Base-by-base conservation (phyloP, 768 basidiomycete genomes). In the Termitomyces titanicus region DNA sequence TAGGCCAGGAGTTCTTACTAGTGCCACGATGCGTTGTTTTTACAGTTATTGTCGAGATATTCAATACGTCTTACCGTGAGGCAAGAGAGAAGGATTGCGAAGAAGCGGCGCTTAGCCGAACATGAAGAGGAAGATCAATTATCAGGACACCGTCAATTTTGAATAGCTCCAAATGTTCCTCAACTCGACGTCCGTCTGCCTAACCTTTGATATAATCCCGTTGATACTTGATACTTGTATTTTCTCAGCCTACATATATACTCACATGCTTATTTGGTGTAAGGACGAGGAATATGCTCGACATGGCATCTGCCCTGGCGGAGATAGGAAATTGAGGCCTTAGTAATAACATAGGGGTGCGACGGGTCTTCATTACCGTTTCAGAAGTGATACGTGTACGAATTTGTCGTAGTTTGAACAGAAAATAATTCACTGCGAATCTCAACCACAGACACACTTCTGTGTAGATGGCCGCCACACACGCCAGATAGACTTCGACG, bases 51-150 rank as follows among this genome's bases (percentile, higher is more conserved):
- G 46, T 67, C 74, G n/a, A 68, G 70, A 55, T 70, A 74, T 51
- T 74, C 74, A 5, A 73, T 74, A 24, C 70, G 75, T 15, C 72
- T 77, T 13, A 71, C 74, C 11, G 69, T 74, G 53, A 66, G 75
- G 51, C 74, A 75, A 58, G 68, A 71, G 22, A 72, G 74, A 51
- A 67, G 73, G 33, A 72, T 69, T 49, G 70, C 72, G n/a, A 72
- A 68, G 67, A 74, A 72, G 60, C 68, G 72, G 35, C 4, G 34
- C 22, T 22, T 40, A 20, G 27, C 50, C 48, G 24, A 49, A 38
- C 24, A 10, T 27, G 48, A 38, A 18, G 48, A 44, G 25, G 43
- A 24, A 18, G 24, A 51, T 40, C 38, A 29, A 9, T 42, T 35
- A 34, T 40, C 20, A 20, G 29, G 29, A 29, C 3, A 29, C 29